Conservation (phyloP, 225 moss, liverwort and hornwort species). For the Ulota crispa region DNA sequence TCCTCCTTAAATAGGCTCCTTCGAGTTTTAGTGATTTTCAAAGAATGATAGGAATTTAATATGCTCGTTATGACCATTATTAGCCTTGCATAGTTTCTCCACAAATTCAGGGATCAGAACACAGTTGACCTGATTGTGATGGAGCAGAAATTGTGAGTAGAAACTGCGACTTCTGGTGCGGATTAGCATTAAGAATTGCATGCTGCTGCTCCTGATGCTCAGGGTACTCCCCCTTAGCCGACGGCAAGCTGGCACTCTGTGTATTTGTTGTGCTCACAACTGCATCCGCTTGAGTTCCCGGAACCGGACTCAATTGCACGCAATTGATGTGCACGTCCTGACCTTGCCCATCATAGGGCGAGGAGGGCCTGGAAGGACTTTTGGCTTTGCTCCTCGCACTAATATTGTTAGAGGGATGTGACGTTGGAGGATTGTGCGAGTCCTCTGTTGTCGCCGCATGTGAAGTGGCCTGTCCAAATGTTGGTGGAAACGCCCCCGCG, state of each 20-base stretch:
- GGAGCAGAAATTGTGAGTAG: constrained; percentile 59
- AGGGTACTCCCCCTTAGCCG: constrained; percentile 39
- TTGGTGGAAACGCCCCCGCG: constrained; percentile 41
- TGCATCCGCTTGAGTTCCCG: constrained; percentile 28
- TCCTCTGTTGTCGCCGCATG: constrained; percentile 15
- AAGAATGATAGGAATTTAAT: neutral
- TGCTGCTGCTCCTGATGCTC: constrained; percentile 29
- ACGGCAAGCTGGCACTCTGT: constrained; percentile 33
- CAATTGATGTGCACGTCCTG: constrained; percentile 46
- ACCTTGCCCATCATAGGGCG: constrained; percentile 38
- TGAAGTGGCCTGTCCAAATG: constrained; percentile 33
- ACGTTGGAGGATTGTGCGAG: constrained; percentile 9
- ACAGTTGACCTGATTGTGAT: constrained; percentile 38
- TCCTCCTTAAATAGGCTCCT: neutral
- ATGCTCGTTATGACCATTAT: neutral
- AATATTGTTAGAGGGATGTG: constrained; percentile 10
- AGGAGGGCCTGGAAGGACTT: constrained; percentile 50
- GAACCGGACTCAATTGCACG: constrained; percentile 28
- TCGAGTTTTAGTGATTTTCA: neutral
- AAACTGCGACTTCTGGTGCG: constrained; percentile 48
- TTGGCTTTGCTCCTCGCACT: constrained; percentile 5
- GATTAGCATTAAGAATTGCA: constrained; percentile 6
- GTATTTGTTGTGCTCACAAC: constrained; percentile 19
- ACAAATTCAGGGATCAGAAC: neutral
- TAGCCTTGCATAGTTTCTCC: neutral